Evolutionary conservation across 148 eudicot species (phyloP), one percentile per base, ranked within the genome.

Genomic region (Diospyros lotus): DNA sequence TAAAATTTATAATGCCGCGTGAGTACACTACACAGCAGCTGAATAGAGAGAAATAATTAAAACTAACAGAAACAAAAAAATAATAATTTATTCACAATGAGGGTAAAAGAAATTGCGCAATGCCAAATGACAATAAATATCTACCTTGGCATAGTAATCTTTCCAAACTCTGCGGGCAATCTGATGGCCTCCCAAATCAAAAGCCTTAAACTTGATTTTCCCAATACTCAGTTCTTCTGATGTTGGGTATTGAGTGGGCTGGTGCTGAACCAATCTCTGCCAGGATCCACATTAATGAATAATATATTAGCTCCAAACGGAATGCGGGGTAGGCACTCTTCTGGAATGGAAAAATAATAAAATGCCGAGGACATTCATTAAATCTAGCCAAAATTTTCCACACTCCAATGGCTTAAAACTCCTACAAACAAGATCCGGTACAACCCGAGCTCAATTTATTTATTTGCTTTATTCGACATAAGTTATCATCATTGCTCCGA

Each of bases 121-220:
- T 44, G 52, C 50, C 42, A 67, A 66, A 39, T 41, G 40, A 51
- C 17, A 61, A n/a, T 2, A 9, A n/a, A 52, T 11, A 38, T 59
- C 74, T 82, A 90, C 95, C 85, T 88, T 87, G 74, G 95, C 95
- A 78, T 90, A 90, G 78, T 90, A 90, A 82, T 90, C 92, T 81
- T 87, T 90, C 95, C 95, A 90, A n/a, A 90, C 95, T 18, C 95
- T 79, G 51, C 95, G 89, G 56, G 90, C 95, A 71, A 90, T 88
- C 83, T 90, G 92, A 78, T 90, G 92, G 15, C 95, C 95, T 66
- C 95, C 92, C 77, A 90, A 82, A 88, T 90, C 95, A 64, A 90
- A 90, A 51, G 95, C 92, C 82, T 90, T 87, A 65, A 90, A 90
- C 83, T 90, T 90, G 83, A 90, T 90, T 75, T 86, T 76, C 15